These are phyloP conservation scores for Entonaema liquescens DNA, from an alignment of 495 filamentous ascomycete species.

Conservation along the genomic window DNA sequence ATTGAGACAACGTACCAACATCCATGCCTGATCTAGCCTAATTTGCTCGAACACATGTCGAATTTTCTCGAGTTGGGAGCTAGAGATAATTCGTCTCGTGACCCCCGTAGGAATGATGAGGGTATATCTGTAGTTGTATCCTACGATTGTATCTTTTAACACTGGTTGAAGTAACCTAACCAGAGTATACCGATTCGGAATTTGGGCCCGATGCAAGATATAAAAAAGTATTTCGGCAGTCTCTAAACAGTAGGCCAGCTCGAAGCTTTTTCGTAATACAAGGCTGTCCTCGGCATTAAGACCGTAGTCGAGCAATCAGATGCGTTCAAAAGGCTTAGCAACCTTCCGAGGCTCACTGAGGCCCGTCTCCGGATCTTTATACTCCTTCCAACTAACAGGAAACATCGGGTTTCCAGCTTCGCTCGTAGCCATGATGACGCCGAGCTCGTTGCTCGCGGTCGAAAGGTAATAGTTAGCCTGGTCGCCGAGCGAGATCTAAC, in stretches of 20 bases:
- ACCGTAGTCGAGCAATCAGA: background rate
- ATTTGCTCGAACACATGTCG: background rate
- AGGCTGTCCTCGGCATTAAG: background rate
- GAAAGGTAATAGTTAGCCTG: slow-evolving; percentile 92
- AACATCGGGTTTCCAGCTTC: slow-evolving; percentile 89
- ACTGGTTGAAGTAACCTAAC: background rate
- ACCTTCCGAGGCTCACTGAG: slow-evolving; percentile 85
- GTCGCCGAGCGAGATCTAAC: slow-evolving; percentile 85
- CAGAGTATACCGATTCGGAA: background rate
- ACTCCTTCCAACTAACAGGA: slow-evolving; percentile 94
- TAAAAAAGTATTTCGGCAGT: background rate
- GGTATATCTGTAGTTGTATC: no score
- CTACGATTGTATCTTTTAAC: background rate
- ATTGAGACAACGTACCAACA: background rate
- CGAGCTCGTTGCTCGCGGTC: slow-evolving; percentile 88
- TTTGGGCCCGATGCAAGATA: background rate
- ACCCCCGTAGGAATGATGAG: background rate
- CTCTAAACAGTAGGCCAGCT: background rate
- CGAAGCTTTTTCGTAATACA: background rate
- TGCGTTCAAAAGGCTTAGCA: slow-evolving; percentile 82
- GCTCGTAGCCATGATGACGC: slow-evolving; percentile 92
- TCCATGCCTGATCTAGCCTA: background rate
- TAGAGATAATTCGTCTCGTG: background rate
- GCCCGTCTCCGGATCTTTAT: slow-evolving; percentile 84
- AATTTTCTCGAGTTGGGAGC: background rate